Evolutionary conservation across 2,329 filamentous ascomycete genomes (phyloP).

Genomic region (Talaromyces sp.): DNA sequence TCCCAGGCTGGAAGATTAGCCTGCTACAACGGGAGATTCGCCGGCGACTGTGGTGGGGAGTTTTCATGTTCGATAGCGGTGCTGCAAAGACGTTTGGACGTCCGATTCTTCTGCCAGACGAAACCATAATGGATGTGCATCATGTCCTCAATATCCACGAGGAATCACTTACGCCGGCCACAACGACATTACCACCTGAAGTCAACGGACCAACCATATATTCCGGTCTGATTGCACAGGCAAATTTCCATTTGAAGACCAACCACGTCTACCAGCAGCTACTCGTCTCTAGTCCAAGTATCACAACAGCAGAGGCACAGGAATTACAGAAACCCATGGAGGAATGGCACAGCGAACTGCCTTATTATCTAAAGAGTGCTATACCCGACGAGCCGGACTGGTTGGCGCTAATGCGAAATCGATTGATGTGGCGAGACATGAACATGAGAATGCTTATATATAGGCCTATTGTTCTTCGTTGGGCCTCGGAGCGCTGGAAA

Average conservation of each 20-base stretch:
- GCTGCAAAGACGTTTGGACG: constrained; percentile 49
- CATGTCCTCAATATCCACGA: constrained; percentile 44
- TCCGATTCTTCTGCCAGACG: constrained; percentile 43
- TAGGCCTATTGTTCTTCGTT: constrained; percentile 39
- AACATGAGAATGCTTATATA: constrained; percentile 43
- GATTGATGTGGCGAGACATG: constrained; percentile 41
- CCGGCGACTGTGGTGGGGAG: constrained; percentile 39
- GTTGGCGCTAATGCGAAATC: constrained; percentile 35
- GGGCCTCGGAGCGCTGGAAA: constrained; percentile 34
- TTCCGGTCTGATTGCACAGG: constrained; percentile 39
- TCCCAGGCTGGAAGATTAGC: constrained; percentile 44
- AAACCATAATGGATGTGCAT: constrained; percentile 41
- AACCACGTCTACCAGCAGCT: constrained; percentile 43
- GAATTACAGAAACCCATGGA: constrained; percentile 40
- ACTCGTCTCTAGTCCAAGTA: constrained; percentile 39
- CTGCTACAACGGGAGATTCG: constrained; percentile 40
- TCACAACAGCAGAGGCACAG: constrained; percentile 39
- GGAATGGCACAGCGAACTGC: constrained; percentile 39
- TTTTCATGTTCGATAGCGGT: constrained; percentile 47
- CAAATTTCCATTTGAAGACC: constrained; percentile 41
- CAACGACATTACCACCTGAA: constrained; percentile 34
- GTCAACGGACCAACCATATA: constrained; percentile 39
- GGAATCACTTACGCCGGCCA: constrained; percentile 34
- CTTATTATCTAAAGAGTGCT: constrained; percentile 37
- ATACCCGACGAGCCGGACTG: constrained; percentile 31